Percentiles rank a stretch among this genome's conserved stretches.
Conservation (phyloP, 371 early-diverging fungal genomes). For the Neoconidiobolus thromboides region DNA sequence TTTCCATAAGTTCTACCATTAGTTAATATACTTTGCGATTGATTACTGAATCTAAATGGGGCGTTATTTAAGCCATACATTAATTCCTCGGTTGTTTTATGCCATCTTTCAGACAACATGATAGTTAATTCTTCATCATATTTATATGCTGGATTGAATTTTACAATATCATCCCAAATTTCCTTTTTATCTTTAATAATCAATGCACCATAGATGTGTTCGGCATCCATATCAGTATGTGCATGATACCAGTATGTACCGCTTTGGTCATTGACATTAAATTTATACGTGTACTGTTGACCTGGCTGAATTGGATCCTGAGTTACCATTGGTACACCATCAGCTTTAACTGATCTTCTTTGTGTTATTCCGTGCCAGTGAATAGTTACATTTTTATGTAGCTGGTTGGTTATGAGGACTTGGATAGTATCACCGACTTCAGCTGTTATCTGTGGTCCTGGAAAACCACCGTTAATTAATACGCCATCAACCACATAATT, state of each 20-base stretch:
- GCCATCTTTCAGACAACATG: background rate
- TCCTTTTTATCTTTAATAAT: background rate
- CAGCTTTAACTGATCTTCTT: constrained; percentile 15
- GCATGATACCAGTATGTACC: constrained; percentile 14
- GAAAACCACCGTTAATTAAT: constrained; percentile 19
- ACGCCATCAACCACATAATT: background rate
- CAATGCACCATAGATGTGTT: background rate
- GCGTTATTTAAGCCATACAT: background rate
- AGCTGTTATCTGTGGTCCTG: constrained; percentile 19
- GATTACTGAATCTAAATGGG: background rate
- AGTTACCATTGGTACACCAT: constrained; percentile 23
- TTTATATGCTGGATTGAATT: background rate
- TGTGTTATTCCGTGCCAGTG: constrained; percentile 24
- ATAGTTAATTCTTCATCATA: background rate
- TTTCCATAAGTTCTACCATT: background rate
- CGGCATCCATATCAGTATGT: background rate
- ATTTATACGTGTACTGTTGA: constrained; percentile 12
- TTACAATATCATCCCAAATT: background rate
- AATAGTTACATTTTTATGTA: constrained; percentile 10
- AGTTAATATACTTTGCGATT: background rate
- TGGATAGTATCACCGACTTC: constrained; percentile 16
- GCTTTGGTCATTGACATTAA: constrained; percentile 15
- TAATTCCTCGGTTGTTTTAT: background rate
- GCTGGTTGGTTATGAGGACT: constrained; percentile 17
- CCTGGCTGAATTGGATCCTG: constrained; percentile 19